Evolutionary conservation across 495 filamentous ascomycete species (phyloP), one percentile per base, ranked within the genome.

Genomic region (Hyaloscypha variabilis): DNA sequence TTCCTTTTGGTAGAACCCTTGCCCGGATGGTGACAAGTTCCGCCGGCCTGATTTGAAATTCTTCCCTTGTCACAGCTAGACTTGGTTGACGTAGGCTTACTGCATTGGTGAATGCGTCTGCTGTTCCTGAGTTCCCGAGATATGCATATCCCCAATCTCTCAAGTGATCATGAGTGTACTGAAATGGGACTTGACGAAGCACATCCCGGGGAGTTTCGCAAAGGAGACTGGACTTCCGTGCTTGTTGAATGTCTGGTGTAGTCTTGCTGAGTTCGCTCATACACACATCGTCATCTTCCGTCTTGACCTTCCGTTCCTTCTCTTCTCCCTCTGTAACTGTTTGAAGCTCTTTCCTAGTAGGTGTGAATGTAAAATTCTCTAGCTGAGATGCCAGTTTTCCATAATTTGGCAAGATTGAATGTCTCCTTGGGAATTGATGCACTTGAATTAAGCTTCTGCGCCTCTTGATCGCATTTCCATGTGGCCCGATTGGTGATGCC

Each of bases 11-110:
- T 13, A 74, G 65, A 5, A 85, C 73, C 11, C 76, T 74, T 21
- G 80, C 82, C 19, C 82, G 76, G 36, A 85, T 77, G 1, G 77
- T 81, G n/a, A 82, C 64, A 10, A 62, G 14, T 28, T 64, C 60
- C 46, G 50, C 13, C 8, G 46, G 13, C 14, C 61, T 39, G 19
- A 55, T 25, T 59, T 25, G 50, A 54, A 58, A 62, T 4, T 60
- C 56, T 2, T 58, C 60, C 13, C 63, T 58, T 13, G 19, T 24
- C 23, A 56, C n/a, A 1, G 50, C 23, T 26, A 61, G 31, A 31
- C 58, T 67, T 8, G 62, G 31, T 42, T 54, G 61, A 10, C 56
- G 67, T 13, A 68, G 39, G 31, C 34, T 54, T 6, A 70, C 39
- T 8, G 68, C 53, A 42, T 58, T 64, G 26, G 70, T 59, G 31